phyloP scores from a whole-genome alignment of 495 filamentous ascomycete genomes.

The Annulohypoxylon bovei region DNA sequence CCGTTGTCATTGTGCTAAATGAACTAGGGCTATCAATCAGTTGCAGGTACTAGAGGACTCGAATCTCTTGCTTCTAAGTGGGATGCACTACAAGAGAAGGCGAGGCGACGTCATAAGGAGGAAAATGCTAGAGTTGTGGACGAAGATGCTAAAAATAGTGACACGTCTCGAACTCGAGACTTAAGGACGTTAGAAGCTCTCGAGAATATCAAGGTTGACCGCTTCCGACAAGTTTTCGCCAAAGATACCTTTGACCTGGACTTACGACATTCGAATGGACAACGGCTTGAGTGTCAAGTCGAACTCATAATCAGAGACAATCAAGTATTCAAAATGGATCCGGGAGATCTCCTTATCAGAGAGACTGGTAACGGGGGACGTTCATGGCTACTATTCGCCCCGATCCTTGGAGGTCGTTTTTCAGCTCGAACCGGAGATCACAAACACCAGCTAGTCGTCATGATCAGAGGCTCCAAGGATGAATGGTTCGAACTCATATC shows the following conservation, averaged over 20 bases:
- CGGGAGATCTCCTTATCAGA: conserved; percentile 87
- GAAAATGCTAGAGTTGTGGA: conserved; percentile 90
- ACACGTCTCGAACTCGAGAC: conserved; percentile 80
- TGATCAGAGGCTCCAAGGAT: conserved; percentile 76
- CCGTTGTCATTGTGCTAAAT: conserved; percentile 13
- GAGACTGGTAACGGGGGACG: conserved; percentile 78
- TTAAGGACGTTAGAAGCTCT: conserved; percentile 76
- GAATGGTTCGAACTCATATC: conserved; percentile 87
- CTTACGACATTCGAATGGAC: conserved; percentile 87
- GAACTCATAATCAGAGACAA: conserved; percentile 89
- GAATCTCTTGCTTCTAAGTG: conserved; percentile 42
- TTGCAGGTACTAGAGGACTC: conserved; percentile 35
- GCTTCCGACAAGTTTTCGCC: conserved; percentile 78
- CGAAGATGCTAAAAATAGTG: conserved; percentile 85
- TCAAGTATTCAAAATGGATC: conserved; percentile 58
- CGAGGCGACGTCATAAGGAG: conserved; percentile 81
- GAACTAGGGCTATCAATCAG: conserved; percentile 42
- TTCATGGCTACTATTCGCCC: conserved; percentile 90
- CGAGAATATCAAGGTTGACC: conserved; percentile 75
- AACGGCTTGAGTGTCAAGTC: conserved; percentile 86
- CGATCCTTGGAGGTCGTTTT: conserved; percentile 71
- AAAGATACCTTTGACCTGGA: conserved; percentile 90
- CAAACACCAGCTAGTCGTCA: conserved; percentile 77
- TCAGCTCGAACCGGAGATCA: conserved; percentile 83
- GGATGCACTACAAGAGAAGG: conserved; percentile 77